Percentiles rank a stretch among this genome's conserved stretches.
Evolutionary conservation across 495 filamentous ascomycete genomes (phyloP).

Genomic region (Penicillium egyptiacum): DNA sequence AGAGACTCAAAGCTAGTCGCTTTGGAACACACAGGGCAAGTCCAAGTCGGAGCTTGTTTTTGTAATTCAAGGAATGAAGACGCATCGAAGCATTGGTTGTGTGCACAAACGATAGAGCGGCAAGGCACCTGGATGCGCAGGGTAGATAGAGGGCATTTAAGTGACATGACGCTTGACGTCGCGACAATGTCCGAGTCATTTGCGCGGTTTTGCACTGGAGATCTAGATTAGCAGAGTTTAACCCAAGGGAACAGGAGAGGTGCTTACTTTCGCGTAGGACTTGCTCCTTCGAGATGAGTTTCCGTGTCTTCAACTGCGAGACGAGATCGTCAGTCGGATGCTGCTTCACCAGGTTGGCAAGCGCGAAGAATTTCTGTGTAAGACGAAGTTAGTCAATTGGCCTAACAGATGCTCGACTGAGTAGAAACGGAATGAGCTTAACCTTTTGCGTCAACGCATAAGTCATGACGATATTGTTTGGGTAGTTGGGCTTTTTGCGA

Average conservation of each 20-base stretch:
- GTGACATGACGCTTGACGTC: constrained; percentile 80
- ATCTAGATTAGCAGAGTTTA: constrained; percentile 13
- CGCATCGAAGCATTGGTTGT: constrained; percentile 97
- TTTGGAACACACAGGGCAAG: constrained; percentile 90
- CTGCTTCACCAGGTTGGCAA: constrained; percentile 71
- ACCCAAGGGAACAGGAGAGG: not conserved
- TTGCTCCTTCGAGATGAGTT: constrained; percentile 74
- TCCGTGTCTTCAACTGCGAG: constrained; percentile 59
- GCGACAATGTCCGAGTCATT: constrained; percentile 85
- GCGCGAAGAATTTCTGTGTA: constrained; percentile 71
- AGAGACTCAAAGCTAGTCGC: constrained; percentile 74
- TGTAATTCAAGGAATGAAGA: constrained; percentile 88
- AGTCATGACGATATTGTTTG: constrained; percentile 78
- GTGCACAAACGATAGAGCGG: constrained; percentile 74
- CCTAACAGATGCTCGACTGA: not conserved
- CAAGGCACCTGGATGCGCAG: constrained; percentile 77
- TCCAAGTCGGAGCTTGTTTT: constrained; percentile 94
- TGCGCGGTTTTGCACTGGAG: constrained; percentile 72
- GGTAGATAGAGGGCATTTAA: constrained; percentile 90
- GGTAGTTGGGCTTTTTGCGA: constrained; percentile 65
- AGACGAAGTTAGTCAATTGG: constrained; percentile 2
- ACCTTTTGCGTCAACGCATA: constrained; percentile 91
- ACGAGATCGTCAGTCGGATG: constrained; percentile 73
- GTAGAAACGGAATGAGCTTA: not conserved
- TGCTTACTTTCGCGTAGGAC: constrained; percentile 80